Evolutionary conservation across 2,329 filamentous ascomycete genomes (phyloP), one percentile per base, ranked within the genome.

Genomic region (Talaromyces piceae): DNA sequence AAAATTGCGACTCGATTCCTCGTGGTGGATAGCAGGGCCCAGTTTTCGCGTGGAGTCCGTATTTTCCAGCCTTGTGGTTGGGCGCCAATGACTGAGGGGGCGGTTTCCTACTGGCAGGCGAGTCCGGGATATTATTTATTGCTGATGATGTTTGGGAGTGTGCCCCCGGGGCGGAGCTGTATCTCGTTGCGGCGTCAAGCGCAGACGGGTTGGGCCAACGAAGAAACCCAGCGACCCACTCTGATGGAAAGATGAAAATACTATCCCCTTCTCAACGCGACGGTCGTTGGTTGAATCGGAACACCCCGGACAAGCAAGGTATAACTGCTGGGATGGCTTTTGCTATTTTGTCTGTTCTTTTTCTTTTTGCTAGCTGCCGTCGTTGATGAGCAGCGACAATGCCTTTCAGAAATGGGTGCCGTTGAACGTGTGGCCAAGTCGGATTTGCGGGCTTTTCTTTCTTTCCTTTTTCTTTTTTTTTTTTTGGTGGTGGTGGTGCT

Each of bases 21-120:
- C 65, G 65, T 69, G 67, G 66, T 67, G 63, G 61, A 60, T 62
- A 55, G 52, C 67, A 65, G 33, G 33, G 64, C 64, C 56, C 47
- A 47, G 33, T 43, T 50, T 43, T 43, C 59, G 57, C 55, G 61
- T 63, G 61, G 62, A 59, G 56, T 55, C 57, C 50, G 57, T 61
- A 50, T 61, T 60, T 59, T 56, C 61, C 57, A 27, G 51, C 28
- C 37, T 44, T 33, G 54, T 49, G 52, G 51, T 54, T 44, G 37
- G 23, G 50, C 23, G 6, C 28, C 33, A 45, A 48, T 41, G 44
- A 23, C 44, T n/a, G 52, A 50, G 45, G 52, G 47, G 51, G 51
- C 45, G 45, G 22, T 33, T 51, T 52, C 33, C 41, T 54, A 54
- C 52, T 54, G 52, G 49, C 44, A 53, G 47, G 33, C 41, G 22